phyloP scores from a whole-genome alignment of 441 rosid species.

The Gossypium armourianum region DNA sequence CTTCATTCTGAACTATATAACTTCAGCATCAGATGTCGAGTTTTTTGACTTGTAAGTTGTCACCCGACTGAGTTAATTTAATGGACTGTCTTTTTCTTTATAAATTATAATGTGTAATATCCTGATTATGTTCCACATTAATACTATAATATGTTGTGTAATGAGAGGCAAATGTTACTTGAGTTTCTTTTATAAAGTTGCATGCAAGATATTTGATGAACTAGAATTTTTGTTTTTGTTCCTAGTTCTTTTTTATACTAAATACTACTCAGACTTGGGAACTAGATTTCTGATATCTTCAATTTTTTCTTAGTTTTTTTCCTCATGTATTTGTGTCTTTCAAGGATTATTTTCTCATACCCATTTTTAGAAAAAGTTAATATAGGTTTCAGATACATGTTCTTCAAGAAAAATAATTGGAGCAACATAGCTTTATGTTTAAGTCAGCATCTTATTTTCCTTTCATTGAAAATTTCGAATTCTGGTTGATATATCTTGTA shows the following conservation, averaged over 20 bases:
- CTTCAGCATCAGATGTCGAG: slow-evolving; percentile 76
- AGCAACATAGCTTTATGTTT: not conserved
- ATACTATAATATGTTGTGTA: not conserved
- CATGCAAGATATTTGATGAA: not conserved
- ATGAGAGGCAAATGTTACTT: slow-evolving; percentile 10
- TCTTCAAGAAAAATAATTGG: not conserved
- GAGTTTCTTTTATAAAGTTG: slow-evolving; percentile 14
- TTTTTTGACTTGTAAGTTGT: slow-evolving; percentile 79
- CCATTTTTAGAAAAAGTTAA: not conserved
- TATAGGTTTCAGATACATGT: not conserved
- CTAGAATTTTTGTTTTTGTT: not conserved
- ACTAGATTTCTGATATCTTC: not conserved
- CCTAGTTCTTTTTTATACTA: not conserved
- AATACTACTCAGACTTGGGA: not conserved
- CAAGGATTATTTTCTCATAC: not conserved
- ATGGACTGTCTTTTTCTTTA: not conserved
- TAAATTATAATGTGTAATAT: not conserved
- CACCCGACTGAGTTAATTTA: slow-evolving; percentile 10
- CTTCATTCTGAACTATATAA: slow-evolving; percentile 71
- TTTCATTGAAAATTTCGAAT: not conserved
- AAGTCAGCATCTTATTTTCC: not conserved
- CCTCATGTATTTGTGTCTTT: not conserved
- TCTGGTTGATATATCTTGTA: not conserved
- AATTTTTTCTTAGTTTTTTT: not conserved
- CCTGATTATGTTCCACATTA: not conserved